Evolutionary conservation across 495 filamentous ascomycete species (phyloP), one percentile per base, ranked within the genome.

Genomic region (Aspergillus kassunensis): DNA sequence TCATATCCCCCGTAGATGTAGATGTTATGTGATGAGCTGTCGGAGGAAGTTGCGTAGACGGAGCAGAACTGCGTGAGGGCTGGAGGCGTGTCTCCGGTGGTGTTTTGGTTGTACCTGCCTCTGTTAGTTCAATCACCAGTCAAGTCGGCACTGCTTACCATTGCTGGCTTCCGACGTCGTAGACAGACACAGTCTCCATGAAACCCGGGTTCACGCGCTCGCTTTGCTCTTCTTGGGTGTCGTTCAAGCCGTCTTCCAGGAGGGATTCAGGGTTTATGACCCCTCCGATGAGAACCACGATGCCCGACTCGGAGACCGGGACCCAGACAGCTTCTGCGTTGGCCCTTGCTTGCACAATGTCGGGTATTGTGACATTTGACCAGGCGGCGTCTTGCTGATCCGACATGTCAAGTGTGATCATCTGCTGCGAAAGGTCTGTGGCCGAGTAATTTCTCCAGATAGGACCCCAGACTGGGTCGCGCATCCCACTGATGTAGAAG

Each of bases 1-100:
- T 82, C 64, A 51, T 80, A 86, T 3, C 87, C 87, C 16, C 87
- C 87, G 54, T 90, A 90, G 53, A 85, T 84, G 60, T 89, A 90
- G 48, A 90, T 86, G 56, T 87, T 85, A 61, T 80, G 79, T 12
- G 80, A 83, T 6, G 80, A 83, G 4, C 58, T 62, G 56, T 90
- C 87, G 27, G 68, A 51, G 1, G 86, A 83, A 15, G 76, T 65
- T 0, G 81, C 85, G 27, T 84, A 70, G 1, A 87, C 80, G 19
- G 84, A 82, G 63, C 86, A 90, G 27, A 86, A 86, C 53, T 80
- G 70, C 2, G 84, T 77, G 12, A 77, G 60, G 50, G 73, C 59
- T 0, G 70, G 66, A 4, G 85, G 87, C 6, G 57, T 70, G 13
- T 79, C 71, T 4, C 76, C 81, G 0, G 66, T 67, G 0, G 86